Evolutionary conservation across 2,329 filamentous ascomycete species (phyloP), one percentile per base, ranked within the genome.

Genomic region (Pseudopithomyces maydicus): DNA sequence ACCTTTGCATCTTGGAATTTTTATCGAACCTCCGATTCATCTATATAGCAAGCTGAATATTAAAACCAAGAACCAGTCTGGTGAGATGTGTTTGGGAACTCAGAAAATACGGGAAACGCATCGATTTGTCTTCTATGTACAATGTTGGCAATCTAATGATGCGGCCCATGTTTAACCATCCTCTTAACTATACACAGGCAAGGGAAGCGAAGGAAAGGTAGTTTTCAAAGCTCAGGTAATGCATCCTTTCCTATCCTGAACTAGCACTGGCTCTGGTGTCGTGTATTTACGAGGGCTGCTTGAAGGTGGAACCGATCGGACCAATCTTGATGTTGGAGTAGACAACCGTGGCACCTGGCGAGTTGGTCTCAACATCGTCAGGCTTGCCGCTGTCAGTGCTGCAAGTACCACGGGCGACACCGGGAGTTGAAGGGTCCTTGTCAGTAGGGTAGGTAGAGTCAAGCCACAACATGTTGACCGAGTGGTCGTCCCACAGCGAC

Each of bases 401-500:
- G 69, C 75, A 78, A 48, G 73, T 72, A 58, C 75, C 75, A 62
- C 75, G 73, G 41, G 58, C 71, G 29, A 70, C 54, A 69, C 75
- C 75, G 15, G 70, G 73, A 56, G 66, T 69, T 44, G 26, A 55
- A 15, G 72, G 54, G 62, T 72, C 68, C 32, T 62, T 66, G 51
- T 73, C 68, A 58, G 79, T 78, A 47, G 88, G 88, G 79, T 84
- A 89, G 71, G 79, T 83, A 58, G 84, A 85, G 79, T 91, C 89
- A 66, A 92, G 84, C 89, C 89, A 91, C 68, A 89, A 83, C 88
- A 91, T 91, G 77, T 88, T 82, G 68, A 84, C 78, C 57, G 83
- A 75, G 76, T 90, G 84, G 77, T 90, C 88, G 69, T 89, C 85
- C 82, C 82, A 85, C 57, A 87, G 76, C 22, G 79, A 82, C 80